Base-by-base conservation (phyloP, 176 grass and related monocot species). In the Pharus latifolius region DNA sequence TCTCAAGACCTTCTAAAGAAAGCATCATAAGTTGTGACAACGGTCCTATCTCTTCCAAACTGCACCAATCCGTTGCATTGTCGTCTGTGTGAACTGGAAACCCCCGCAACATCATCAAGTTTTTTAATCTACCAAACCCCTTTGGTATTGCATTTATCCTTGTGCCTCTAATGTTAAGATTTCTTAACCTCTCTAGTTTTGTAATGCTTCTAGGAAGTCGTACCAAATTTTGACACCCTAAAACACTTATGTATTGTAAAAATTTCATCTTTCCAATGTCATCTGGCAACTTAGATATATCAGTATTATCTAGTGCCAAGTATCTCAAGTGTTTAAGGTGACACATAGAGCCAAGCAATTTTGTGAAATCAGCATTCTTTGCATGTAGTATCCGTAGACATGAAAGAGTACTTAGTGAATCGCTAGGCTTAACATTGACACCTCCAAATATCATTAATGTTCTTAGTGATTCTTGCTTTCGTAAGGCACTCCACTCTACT, bases 321-420 rank as follows among this genome's bases (percentile, higher is more conserved):
- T 25, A 56, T 12, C 80, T 67, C 15, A 82, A 14, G 34, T 82
- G 80, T 19, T 34, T 68, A n/a, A 82, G 24, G 11, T 44, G 5
- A n/a, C 12, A 37, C 0, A 82, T 9, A 16, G 41, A 75, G 18
- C 7, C 7, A 51, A 64, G 17, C 10, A 75, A 34, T 5, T 0
- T 15, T 23, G 20, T 10, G 1, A 23, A 48, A 2, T 75, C 0
- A 0, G 30, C 11, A 23, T 0, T 1, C 10, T 0, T 0, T 4
- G 69, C 24, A 6, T 2, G 2, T 1, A 82, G n/a, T 3, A 68
- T 32, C 0, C 80, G 6, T 6, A 82, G 45, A 1, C 12, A 28
- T 2, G 24, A 33, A 6, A 69, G 49, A 15, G 2, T 28, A 11
- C 2, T 0, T 3, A 75, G 0, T 0, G 56, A 13, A n/a, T 51